Evolutionary conservation across 1,284 basidiomycete species (phyloP).

Genomic region (Melampsora americana): DNA sequence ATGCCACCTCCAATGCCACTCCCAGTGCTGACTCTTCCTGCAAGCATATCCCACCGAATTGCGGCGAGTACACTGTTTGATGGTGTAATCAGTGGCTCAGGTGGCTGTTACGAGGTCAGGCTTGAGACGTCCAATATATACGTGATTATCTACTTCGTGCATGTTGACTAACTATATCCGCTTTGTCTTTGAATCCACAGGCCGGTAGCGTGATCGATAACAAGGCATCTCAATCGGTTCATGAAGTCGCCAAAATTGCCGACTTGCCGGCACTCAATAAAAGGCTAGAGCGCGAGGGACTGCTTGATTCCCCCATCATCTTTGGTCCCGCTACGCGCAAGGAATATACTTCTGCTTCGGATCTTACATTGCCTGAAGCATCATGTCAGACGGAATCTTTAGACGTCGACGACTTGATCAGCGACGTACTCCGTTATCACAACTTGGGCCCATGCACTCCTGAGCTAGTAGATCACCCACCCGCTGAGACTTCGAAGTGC

Average conservation of each 20-base stretch:
- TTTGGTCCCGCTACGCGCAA: constrained; percentile 18
- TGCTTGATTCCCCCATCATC: constrained; percentile 34
- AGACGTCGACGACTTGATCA: background rate
- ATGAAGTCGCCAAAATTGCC: background rate
- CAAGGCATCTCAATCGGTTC: background rate
- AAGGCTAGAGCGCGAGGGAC: constrained; percentile 29
- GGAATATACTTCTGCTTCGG: background rate
- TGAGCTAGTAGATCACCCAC: constrained; percentile 8
- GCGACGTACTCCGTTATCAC: background rate
- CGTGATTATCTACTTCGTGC: too few relatives aligned
- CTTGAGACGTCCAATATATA: too few relatives aligned
- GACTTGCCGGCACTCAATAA: constrained; percentile 18
- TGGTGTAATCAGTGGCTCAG: background rate
- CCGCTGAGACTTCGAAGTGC: background rate
- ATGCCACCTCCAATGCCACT: constrained; percentile 14
- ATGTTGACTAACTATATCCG: background rate
- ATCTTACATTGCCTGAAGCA: background rate
- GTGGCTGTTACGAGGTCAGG: too few relatives aligned
- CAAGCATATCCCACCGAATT: background rate
- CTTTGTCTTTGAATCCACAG: background rate
- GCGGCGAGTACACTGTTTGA: constrained; percentile 3
- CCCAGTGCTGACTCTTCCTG: constrained; percentile 4
- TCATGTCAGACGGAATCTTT: constrained; percentile 14
- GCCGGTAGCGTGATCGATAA: constrained; percentile 6
- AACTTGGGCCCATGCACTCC: constrained; percentile 33